phyloP scores from a whole-genome alignment of 352 stramenopile genomes.

The Phytophthora macrochlamydospora region DNA sequence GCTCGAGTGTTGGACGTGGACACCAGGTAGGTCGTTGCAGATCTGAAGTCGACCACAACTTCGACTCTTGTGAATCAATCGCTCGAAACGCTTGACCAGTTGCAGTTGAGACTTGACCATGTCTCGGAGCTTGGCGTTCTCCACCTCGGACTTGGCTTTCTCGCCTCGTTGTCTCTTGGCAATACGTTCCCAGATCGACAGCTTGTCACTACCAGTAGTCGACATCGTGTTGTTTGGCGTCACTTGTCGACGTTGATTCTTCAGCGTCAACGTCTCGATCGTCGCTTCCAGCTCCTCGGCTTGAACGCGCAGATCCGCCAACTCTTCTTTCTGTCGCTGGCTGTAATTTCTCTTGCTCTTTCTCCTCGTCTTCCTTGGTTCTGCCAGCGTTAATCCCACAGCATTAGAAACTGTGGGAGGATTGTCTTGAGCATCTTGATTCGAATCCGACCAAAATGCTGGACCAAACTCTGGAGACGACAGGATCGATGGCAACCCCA shows the following conservation, averaged over 20 bases:
- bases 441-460: too few species aligned
- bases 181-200: conserved; percentile 44
- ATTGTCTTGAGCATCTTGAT: too few species aligned
- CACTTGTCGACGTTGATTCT: conserved; percentile 23
- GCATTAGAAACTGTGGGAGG: too few species aligned
- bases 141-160: conserved; percentile 39
- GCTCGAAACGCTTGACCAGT: conserved; percentile 42
- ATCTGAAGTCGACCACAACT: conserved; percentile 36
- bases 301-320: conserved; percentile 33
- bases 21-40: conserved; percentile 8
- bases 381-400: too few species aligned
- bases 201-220: conserved; percentile 19
- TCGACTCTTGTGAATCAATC: conserved; percentile 39
- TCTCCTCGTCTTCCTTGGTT: conserved; percentile 20
- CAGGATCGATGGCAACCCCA: too few species aligned
- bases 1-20: conserved; percentile 14
- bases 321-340: conserved; percentile 44
- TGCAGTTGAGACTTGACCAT: conserved; percentile 47
- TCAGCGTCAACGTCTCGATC: conserved; percentile 20
- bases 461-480: too few species aligned
- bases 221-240: conserved; percentile 15
- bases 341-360: conserved; percentile 44
- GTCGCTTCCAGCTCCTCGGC: conserved; percentile 28
- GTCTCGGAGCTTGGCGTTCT: conserved; percentile 53
- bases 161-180: conserved; percentile 43